phyloP scores from a whole-genome alignment of 116 monocot species.

The Iris pallida region DNA sequence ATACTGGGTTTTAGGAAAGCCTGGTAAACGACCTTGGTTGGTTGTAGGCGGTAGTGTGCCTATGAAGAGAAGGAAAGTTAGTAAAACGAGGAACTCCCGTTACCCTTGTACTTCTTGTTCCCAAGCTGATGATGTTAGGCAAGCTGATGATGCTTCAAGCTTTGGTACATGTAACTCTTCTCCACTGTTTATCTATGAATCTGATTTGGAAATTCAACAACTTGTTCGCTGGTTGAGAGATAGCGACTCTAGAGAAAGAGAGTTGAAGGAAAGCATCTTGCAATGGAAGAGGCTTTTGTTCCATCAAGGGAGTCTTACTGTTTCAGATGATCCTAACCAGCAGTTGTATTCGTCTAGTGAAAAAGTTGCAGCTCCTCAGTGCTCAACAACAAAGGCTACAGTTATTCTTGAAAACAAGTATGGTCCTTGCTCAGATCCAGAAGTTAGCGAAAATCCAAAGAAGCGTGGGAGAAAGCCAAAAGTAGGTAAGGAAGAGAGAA shows the following conservation, averaged over 20 bases:
- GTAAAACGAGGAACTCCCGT: background rate
- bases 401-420: slow-evolving; percentile 57
- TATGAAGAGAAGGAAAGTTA: slow-evolving; percentile 13
- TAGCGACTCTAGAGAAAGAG: slow-evolving; percentile 66
- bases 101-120: background rate
- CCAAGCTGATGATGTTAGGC: slow-evolving; percentile 5
- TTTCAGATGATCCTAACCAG: slow-evolving; percentile 20
- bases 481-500: slow-evolving; percentile 49
- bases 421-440: slow-evolving; percentile 66
- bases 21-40: slow-evolving; percentile 66
- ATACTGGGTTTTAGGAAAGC: slow-evolving; percentile 76
- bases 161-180: slow-evolving; percentile 15
- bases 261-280: slow-evolving; percentile 74
- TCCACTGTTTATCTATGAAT: slow-evolving; percentile 57
- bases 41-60: slow-evolving; percentile 61
- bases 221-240: slow-evolving; percentile 68
- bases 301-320: slow-evolving; percentile 21
- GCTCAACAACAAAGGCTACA: slow-evolving; percentile 49
- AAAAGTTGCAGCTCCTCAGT: slow-evolving; percentile 11
- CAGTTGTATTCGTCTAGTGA: slow-evolving; percentile 18
- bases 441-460: slow-evolving; percentile 44
- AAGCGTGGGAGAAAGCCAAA: slow-evolving; percentile 61
- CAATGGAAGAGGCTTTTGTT: slow-evolving; percentile 55
- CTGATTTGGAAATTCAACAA: slow-evolving; percentile 61
- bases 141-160: slow-evolving; percentile 14